Evolutionary conservation across 441 rosid species (phyloP), one percentile per base, ranked within the genome.

Genomic region (Eugenia klotzschiana): DNA sequence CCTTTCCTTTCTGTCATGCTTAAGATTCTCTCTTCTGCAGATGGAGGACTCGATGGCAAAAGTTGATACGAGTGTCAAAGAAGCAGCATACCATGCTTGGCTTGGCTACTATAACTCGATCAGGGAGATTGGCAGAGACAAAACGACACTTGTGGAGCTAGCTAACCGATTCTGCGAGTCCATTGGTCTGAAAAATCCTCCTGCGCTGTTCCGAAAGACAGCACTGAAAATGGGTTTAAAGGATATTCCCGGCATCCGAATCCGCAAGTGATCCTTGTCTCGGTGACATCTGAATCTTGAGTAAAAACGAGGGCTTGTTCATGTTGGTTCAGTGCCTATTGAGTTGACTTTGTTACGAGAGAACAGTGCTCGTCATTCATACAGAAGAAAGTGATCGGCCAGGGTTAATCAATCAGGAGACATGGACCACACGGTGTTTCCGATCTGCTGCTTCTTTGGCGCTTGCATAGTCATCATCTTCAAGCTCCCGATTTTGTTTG

Each of bases 81-180:
- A 97, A 91, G 98, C 93, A 77, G 98, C 98, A 33, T 97, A 93
- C 88, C 97, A 94, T 88, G 95, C 96, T 64, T 97, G 99, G 98
- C 95, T 97, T 60, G 96, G 96, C 74, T 97, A 95, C 81, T 96
- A 97, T 82, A 94, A 91, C 89, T 96, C 98, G 4, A 91, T 94
- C 89, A 88, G 91, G 82, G 93, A 93, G 90, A 94, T 92, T 20
- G 94, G 99, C 80, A 87, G 98, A 86, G 98, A 94, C 64, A 95
- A 95, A 87, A 95, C 96, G 46, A 91, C 90, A 1, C 93, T 96
- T 12, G 97, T 91, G 1, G 98, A 94, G 89, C 91, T 94, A 73
- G 98, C 98, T 58, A 92, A 86, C 81, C 92, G 79, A 83, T 95
- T 97, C 87, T 89, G 92, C 5, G 86, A 89, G 69, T 95, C 98